Evolutionary conservation across 2,329 filamentous ascomycete genomes (phyloP).

Genomic region (Paraphoma chrysanthemicola): DNA sequence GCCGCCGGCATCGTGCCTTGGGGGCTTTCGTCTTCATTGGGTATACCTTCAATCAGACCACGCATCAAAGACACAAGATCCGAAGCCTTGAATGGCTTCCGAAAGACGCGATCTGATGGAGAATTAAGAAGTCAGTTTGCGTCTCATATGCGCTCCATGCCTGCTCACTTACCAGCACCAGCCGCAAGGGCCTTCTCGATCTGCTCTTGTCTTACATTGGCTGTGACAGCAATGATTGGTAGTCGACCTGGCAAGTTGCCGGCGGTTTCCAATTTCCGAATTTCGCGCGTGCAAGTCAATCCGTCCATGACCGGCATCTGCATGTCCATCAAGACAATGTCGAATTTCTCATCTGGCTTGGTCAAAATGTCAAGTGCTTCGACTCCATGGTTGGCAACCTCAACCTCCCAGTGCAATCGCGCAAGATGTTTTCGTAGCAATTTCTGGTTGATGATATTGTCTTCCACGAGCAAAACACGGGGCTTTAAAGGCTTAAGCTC

Average conservation of each 20-base stretch:
- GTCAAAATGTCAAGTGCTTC: conserved; percentile 1
- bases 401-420: not conserved
- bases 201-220: conserved; percentile 26
- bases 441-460: conserved; percentile 6
- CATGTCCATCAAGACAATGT: conserved; percentile 32
- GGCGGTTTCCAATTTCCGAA: conserved; percentile 24
- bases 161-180: not conserved
- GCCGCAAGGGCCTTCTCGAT: not conserved
- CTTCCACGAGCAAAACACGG: conserved; percentile 1
- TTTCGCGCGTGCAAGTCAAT: conserved; percentile 24
- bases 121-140: no score
- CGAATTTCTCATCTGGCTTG: conserved; percentile 3
- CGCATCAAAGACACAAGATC: no score
- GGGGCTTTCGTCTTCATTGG: no score
- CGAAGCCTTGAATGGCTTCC: no score
- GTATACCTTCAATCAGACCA: no score
- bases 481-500: not conserved
- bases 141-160: no score
- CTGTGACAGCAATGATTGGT: conserved; percentile 35
- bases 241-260: conserved; percentile 18
- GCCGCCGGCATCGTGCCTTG: no score
- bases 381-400: conserved; percentile 4
- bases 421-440: conserved; percentile 1
- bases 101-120: no score
- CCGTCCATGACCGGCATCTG: conserved; percentile 39